Conservation (phyloP, 1,139 yeast species). For the Pneumocystis canis region DNA sequence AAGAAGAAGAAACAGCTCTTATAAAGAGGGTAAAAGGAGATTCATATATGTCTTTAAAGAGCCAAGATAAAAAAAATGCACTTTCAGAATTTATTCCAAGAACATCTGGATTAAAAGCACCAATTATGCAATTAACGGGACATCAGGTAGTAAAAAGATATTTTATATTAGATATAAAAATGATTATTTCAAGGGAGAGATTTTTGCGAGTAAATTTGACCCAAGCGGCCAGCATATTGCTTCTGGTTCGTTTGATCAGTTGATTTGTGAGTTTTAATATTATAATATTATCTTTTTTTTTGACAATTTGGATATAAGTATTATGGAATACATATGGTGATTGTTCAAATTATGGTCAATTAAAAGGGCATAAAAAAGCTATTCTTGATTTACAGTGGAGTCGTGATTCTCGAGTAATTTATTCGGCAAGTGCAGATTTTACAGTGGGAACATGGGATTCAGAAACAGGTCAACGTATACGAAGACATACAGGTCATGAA, state of each 20-base stretch:
- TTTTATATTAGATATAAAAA: conserved; percentile 3
- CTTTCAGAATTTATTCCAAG: conserved; percentile 13
- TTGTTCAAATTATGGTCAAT: conserved; percentile 30
- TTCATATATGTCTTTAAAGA: not conserved
- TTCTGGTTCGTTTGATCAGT: conserved; percentile 23
- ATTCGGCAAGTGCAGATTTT: conserved; percentile 35
- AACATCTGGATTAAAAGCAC: conserved; percentile 17
- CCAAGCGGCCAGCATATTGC: conserved; percentile 23
- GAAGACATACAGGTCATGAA: conserved; percentile 41
- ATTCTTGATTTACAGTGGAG: conserved; percentile 37
- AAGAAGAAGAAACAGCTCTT: not conserved
- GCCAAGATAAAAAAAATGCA: not conserved
- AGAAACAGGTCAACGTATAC: conserved; percentile 38
- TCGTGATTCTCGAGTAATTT: conserved; percentile 28
- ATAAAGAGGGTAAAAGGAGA: not conserved
- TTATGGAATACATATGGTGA: conserved; percentile 32
- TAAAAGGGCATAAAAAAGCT: conserved; percentile 38
- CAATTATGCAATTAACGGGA: conserved; percentile 18
- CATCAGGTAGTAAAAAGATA: conserved; percentile 15
- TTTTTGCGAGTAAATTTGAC: conserved; percentile 23
- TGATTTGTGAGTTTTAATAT: conserved; percentile 17
- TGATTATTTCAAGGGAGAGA: conserved; percentile 18
- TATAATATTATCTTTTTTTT: not conserved
- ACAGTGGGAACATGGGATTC: conserved; percentile 43
- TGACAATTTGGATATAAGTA: conserved; percentile 12